These are phyloP conservation scores for Trypanosoma mega DNA, from an alignment of 208 protist species.

Conservation along the genomic window DNA sequence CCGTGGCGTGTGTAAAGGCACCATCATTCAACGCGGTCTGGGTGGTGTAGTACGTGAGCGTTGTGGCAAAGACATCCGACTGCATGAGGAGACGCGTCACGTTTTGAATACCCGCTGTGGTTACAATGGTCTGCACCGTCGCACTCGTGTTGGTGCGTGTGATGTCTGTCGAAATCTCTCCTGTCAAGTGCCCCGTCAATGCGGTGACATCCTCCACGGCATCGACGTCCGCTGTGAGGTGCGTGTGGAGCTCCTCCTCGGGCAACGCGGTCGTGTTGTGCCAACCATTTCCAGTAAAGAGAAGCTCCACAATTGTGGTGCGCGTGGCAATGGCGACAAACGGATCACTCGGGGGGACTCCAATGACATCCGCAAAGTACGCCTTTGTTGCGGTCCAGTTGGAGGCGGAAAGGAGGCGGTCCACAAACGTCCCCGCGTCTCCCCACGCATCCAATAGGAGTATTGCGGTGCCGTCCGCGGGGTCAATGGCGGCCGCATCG, in stretches of 20 bases:
- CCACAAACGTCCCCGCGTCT: slow-evolving; percentile 11
- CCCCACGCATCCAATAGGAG: slow-evolving; percentile 14
- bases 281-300: background rate
- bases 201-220: slow-evolving; percentile 12
- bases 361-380: background rate
- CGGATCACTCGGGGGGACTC: background rate
- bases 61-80: background rate
- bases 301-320: background rate
- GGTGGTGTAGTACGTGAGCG: background rate
- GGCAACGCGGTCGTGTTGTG: background rate
- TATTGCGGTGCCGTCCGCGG: background rate
- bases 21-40: background rate
- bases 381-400: slow-evolving; percentile 7
- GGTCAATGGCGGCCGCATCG: background rate
- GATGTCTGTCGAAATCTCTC: no score
- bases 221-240: slow-evolving; percentile 5
- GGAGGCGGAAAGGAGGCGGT: background rate
- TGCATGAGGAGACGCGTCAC: slow-evolving; percentile 1
- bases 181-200: no score
- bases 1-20: background rate
- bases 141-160: no score
- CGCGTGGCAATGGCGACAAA: slow-evolving; percentile 6
- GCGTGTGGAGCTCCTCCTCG: background rate
- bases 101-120: slow-evolving; percentile 10
- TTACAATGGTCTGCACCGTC: slow-evolving; percentile 1